phyloP scores from a whole-genome alignment of 345 rosid genomes.

The Erysimum cheiranthoides region DNA sequence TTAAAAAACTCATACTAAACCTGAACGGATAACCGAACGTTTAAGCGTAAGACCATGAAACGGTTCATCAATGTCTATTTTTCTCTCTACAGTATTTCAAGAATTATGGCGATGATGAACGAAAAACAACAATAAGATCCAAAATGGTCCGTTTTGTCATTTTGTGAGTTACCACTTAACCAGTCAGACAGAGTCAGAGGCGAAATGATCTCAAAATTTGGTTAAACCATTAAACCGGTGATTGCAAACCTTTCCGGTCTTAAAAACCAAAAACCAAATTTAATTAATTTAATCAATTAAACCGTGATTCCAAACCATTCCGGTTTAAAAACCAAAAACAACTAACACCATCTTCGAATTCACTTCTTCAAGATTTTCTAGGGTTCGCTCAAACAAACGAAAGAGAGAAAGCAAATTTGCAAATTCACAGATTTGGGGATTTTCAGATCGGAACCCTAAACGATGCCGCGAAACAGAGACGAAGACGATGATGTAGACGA shows the following conservation, averaged over 20 bases:
- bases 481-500: conserved; percentile 65
- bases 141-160: too few species aligned
- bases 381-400: conserved; percentile 33
- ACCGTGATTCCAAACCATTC: neutral
- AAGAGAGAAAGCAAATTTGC: conserved; percentile 2
- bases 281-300: neutral
- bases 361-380: conserved; percentile 38
- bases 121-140: too few species aligned
- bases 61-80: too few species aligned
- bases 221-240: neutral
- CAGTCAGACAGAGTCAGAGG: too few species aligned
- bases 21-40: too few species aligned
- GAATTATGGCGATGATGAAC: too few species aligned
- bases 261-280: neutral
- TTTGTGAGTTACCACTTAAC: too few species aligned
- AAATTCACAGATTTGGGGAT: neutral
- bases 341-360: neutral
- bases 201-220: neutral
- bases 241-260: neutral
- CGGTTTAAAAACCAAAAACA: neutral
- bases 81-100: too few species aligned
- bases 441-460: conserved; percentile 29
- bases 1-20: too few species aligned
- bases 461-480: conserved; percentile 58
- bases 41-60: too few species aligned